Evolutionary conservation across 2,329 filamentous ascomycete species (phyloP).

Genomic region (Davidsoniella virescens): DNA sequence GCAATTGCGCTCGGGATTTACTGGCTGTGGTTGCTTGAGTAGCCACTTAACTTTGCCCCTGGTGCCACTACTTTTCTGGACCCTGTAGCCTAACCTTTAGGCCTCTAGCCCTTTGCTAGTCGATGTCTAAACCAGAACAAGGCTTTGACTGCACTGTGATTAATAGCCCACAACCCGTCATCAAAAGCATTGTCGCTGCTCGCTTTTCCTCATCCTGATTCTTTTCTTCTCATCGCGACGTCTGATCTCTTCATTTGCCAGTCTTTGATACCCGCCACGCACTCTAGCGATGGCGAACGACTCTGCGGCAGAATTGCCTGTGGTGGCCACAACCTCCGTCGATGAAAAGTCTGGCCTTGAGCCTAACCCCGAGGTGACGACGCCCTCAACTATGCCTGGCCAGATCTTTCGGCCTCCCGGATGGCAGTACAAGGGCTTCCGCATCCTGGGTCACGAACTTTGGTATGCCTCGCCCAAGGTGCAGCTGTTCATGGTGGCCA

Average conservation of each 20-base stretch:
- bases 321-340: constrained; percentile 4
- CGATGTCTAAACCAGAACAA: too few species aligned
- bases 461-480: constrained; percentile 61
- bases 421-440: constrained; percentile 53
- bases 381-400: neutral
- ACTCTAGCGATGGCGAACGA: constrained; percentile 2
- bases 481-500: constrained; percentile 51
- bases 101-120: too few species aligned
- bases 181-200: too few species aligned
- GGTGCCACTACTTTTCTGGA: too few species aligned
- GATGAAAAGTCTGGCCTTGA: constrained; percentile 12
- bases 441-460: constrained; percentile 35
- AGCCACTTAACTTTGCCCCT: too few species aligned
- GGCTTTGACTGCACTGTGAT: too few species aligned
- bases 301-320: too few species aligned
- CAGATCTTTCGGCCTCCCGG: constrained; percentile 26
- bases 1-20: too few species aligned
- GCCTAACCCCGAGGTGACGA: constrained; percentile 3
- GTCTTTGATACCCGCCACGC: constrained; percentile 7
- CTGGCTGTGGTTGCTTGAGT: too few species aligned
- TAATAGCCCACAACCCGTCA: too few species aligned
- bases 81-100: too few species aligned
- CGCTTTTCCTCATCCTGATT: neutral
- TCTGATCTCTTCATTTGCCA: constrained; percentile 3
- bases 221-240: constrained; percentile 2